Conservation (phyloP, 805 yeast genomes). For the Saturnispora kantuleensis region DNA sequence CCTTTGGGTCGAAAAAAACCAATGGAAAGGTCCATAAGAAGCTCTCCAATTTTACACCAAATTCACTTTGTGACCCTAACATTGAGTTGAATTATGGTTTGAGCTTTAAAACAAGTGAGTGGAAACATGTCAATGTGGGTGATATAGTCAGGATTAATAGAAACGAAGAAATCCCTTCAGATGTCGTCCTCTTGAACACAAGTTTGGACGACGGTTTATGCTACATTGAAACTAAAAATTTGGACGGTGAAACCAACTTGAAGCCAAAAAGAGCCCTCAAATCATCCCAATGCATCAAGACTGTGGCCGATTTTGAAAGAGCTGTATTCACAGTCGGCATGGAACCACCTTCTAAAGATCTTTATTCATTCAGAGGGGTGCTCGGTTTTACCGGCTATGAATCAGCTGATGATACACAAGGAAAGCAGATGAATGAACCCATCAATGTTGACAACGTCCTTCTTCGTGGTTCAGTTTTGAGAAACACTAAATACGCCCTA, state of each 20-base stretch:
- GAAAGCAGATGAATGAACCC: slow-evolving; percentile 39
- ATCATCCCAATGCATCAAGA: slow-evolving; percentile 40
- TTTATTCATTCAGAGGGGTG: slow-evolving; percentile 61
- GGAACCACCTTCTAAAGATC: slow-evolving; percentile 60
- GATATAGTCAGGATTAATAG: slow-evolving; percentile 60
- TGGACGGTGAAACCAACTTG: slow-evolving; percentile 71
- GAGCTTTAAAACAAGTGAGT: slow-evolving; percentile 26
- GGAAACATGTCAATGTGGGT: slow-evolving; percentile 70
- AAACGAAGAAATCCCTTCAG: slow-evolving; percentile 78
- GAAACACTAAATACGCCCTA: slow-evolving; percentile 70
- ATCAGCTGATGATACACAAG: slow-evolving; percentile 22
- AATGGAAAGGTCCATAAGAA: slow-evolving; percentile 10
- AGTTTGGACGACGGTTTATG: slow-evolving; percentile 63
- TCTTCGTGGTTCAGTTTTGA: slow-evolving; percentile 60
- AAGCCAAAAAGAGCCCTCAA: slow-evolving; percentile 47
- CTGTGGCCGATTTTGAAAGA: slow-evolving; percentile 49
- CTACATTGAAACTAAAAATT: slow-evolving; percentile 56
- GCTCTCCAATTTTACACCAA: slow-evolving; percentile 19
- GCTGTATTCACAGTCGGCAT: slow-evolving; percentile 54
- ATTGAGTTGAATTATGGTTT: slow-evolving; percentile 25
- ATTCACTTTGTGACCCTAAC: slow-evolving; percentile 27
- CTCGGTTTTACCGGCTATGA: slow-evolving; percentile 38
- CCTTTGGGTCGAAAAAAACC: neutral
- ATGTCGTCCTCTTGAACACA: slow-evolving; percentile 51
- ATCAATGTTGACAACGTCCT: slow-evolving; percentile 52